Evolutionary conservation across 164 flowering plant species (phyloP).

Genomic region (Magnolia kwangsiensis): DNA sequence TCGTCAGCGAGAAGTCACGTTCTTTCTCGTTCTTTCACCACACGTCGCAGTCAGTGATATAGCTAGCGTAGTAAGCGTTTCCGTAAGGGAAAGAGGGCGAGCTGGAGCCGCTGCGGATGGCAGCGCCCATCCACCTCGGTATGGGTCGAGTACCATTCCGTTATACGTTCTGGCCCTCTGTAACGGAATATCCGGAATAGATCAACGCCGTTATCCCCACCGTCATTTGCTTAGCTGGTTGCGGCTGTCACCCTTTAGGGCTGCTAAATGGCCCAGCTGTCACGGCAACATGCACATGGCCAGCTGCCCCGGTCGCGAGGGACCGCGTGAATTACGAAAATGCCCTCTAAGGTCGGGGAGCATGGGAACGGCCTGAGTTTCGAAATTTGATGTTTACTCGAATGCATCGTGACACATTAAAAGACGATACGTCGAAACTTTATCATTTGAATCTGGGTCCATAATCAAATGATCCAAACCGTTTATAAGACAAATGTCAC

Average conservation of each 20-base stretch:
- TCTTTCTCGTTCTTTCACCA: too few relatives aligned
- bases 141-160: constrained; percentile 1
- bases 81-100: too few relatives aligned
- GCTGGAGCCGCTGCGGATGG: too few relatives aligned
- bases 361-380: not conserved
- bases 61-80: too few relatives aligned
- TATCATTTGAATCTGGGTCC: too few relatives aligned
- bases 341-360: not conserved
- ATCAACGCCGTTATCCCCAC: not conserved
- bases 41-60: too few relatives aligned
- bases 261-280: constrained; percentile 48
- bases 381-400: too few relatives aligned
- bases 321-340: not conserved
- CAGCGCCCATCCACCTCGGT: not conserved
- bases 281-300: constrained; percentile 45
- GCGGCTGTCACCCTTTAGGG: constrained; percentile 18
- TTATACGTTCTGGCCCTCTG: not conserved
- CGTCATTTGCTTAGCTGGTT: constrained; percentile 15
- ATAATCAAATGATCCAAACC: too few relatives aligned
- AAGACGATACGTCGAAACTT: too few relatives aligned
- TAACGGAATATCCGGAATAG: not conserved
- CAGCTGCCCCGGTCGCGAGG: constrained; percentile 35
- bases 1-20: too few relatives aligned
- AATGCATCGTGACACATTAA: too few relatives aligned
- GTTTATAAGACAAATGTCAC: too few relatives aligned